Percentiles rank a stretch among this genome's conserved stretches.
Conservation (phyloP, 345 rosid genomes). For the Eutrema yunnanense region DNA sequence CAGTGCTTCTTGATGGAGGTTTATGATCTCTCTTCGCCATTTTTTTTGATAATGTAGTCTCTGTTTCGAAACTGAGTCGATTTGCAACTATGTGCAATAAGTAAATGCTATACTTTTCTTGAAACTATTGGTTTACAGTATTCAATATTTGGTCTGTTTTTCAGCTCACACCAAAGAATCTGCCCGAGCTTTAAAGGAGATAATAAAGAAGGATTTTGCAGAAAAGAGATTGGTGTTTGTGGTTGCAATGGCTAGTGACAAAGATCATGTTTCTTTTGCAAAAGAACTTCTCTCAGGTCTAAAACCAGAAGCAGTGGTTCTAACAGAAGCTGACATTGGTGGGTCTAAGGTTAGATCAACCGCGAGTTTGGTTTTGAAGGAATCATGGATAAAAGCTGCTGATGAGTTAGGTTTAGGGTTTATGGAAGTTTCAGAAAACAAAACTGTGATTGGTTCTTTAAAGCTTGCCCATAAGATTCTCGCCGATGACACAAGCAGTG, state of each 20-base stretch:
- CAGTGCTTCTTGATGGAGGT: slow-evolving; percentile 91
- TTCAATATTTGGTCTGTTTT: slow-evolving; percentile 4
- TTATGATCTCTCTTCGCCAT: not conserved
- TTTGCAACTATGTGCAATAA: not conserved
- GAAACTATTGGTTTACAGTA: not conserved
- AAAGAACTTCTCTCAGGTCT: slow-evolving; percentile 50
- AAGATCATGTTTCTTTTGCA: slow-evolving; percentile 82
- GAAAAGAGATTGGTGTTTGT: slow-evolving; percentile 47
- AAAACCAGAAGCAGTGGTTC: slow-evolving; percentile 49
- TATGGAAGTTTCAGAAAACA: slow-evolving; percentile 9
- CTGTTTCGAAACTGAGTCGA: not conserved
- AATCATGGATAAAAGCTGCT: slow-evolving; percentile 63
- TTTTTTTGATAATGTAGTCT: not conserved
- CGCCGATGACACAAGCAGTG: not conserved
- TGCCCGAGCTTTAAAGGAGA: slow-evolving; percentile 65
- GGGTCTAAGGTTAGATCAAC: slow-evolving; percentile 68
- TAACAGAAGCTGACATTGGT: slow-evolving; percentile 70
- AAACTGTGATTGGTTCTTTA: slow-evolving; percentile 3
- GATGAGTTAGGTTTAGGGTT: slow-evolving; percentile 37
- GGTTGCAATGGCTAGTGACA: slow-evolving; percentile 90
- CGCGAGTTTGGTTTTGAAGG: slow-evolving; percentile 41
- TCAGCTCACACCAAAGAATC: slow-evolving; percentile 94
- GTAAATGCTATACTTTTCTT: not conserved
- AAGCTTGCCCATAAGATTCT: slow-evolving; percentile 21
- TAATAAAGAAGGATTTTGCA: slow-evolving; percentile 50